Conservation (phyloP, 1,284 basidiomycete genomes). For the Ustilago cynodontis region DNA sequence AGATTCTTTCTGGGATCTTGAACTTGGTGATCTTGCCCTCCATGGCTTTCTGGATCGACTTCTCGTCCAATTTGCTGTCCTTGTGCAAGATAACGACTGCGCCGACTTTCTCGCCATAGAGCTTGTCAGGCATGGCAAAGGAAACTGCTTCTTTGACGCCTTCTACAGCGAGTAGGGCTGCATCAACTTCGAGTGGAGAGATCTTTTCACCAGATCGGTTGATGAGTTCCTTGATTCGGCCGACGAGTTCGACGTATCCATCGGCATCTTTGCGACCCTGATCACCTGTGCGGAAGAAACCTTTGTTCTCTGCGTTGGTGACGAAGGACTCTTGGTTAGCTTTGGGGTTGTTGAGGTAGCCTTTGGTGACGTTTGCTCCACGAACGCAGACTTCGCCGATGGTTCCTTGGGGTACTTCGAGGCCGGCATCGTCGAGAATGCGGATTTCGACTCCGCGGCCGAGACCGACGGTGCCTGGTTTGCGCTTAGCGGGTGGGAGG, state of each 20-base stretch:
- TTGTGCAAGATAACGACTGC: conserved; percentile 68
- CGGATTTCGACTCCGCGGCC: conserved; percentile 72
- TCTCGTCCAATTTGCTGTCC: conserved; percentile 47
- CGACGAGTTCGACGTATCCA: conserved; percentile 74
- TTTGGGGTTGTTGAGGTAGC: conserved; percentile 72
- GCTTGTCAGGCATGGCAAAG: conserved; percentile 71
- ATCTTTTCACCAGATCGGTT: conserved; percentile 77
- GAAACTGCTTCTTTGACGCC: conserved; percentile 74
- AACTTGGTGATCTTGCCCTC: conserved; percentile 68
- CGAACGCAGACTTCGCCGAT: conserved; percentile 73
- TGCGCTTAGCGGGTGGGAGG: conserved; percentile 69
- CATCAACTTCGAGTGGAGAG: conserved; percentile 77
- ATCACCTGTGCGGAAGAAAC: conserved; percentile 76
- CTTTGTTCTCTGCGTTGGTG: conserved; percentile 68
- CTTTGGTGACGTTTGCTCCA: conserved; percentile 72
- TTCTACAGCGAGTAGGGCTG: conserved; percentile 72
- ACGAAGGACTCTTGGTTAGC: conserved; percentile 70
- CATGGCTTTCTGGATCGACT: conserved; percentile 57
- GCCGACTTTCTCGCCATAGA: conserved; percentile 70
- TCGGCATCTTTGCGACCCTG: conserved; percentile 76
- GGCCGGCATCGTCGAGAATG: conserved; percentile 70
- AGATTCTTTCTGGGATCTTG: conserved; percentile 71
- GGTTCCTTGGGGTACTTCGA: conserved; percentile 68
- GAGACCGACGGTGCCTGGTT: conserved; percentile 72
- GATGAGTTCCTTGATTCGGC: conserved; percentile 69